These are phyloP conservation scores for Saccharomycopsis crataegensis DNA, from an alignment of 1,139 yeast genomes.

Conservation along the genomic window DNA sequence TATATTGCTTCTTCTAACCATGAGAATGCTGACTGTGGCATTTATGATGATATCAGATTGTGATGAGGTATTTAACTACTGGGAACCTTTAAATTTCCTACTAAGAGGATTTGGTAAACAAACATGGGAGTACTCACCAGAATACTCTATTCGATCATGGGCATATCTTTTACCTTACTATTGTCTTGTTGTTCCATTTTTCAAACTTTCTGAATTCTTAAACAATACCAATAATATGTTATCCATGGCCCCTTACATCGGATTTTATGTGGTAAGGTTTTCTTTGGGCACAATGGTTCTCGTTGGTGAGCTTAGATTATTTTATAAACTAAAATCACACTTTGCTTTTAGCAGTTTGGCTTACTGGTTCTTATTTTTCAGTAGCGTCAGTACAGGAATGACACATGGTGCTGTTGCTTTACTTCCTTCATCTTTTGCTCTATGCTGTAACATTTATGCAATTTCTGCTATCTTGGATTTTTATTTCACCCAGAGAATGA, in stretches of 20 bases:
- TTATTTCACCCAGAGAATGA: slow-evolving; percentile 26
- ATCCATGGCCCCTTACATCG: slow-evolving; percentile 30
- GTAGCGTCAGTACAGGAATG: slow-evolving; percentile 55
- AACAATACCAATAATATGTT: slow-evolving; percentile 20
- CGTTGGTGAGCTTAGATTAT: slow-evolving; percentile 46
- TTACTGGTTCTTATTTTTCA: slow-evolving; percentile 49
- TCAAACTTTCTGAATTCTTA: slow-evolving; percentile 34
- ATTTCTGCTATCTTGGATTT: slow-evolving; percentile 34
- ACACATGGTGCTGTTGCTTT: slow-evolving; percentile 80
- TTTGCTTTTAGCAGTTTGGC: slow-evolving; percentile 35
- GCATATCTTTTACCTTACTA: slow-evolving; percentile 56
- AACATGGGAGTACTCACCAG: slow-evolving; percentile 97
- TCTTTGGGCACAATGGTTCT: slow-evolving; percentile 48
- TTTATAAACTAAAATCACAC: slow-evolving; percentile 34
- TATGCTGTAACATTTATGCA: slow-evolving; percentile 59
- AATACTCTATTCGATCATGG: slow-evolving; percentile 82
- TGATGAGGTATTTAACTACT: slow-evolving; percentile 83
- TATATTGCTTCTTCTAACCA: background rate
- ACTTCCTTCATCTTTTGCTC: slow-evolving; percentile 80
- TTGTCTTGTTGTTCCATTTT: slow-evolving; percentile 19
- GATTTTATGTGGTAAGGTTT: slow-evolving; percentile 50
- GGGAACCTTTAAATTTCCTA: slow-evolving; percentile 84
- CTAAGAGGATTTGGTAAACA: slow-evolving; percentile 82
- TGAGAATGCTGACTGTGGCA: slow-evolving; percentile 34
- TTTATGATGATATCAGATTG: slow-evolving; percentile 74